Evolutionary conservation across 306 rosid species (phyloP), one percentile per base, ranked within the genome.

Genomic region (Aeschynomene evenia): DNA sequence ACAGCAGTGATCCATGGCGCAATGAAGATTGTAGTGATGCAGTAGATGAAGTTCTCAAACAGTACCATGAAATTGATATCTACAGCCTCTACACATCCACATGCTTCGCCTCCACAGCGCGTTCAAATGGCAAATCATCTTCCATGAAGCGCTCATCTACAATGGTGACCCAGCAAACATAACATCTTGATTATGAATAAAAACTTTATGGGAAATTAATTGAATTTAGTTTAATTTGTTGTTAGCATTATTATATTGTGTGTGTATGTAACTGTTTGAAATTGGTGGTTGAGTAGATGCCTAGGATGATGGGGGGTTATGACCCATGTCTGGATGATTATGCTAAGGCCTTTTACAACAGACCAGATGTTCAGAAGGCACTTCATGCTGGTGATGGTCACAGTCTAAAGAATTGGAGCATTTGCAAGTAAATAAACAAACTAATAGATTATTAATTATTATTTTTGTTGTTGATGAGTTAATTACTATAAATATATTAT

Each of bases 31-130:
- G 98, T 36, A 63, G 40, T 48, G 19, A 79, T 36, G 96, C 84
- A 16, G 92, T 92, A 19, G 88, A 71, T 66, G 98, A 92, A 72
- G 74, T 89, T 18, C 79, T 89, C 14, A 78, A 58, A 58, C 96
- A 92, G 68, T 92, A 92, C 73, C 63, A 74, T 16, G 82, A 89
- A 80, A 92, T 92, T 61, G 96, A 92, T 29, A 92, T 92, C 64
- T 92, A 87, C 60, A 89, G 98, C 82, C 87, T 92, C 61, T 92
- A 92, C 73, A 92, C 98, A 33, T 89, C 98, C 11, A 66, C 82
- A 5, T 92, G 98, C 56, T 78, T 80, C 19, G 87, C 81, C 31
- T 63, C 82, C 54, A 80, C 92, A 4, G 89, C 98, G 1, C 24
- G 73, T 20, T 79, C 90, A n/a, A 29, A 72, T 3, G 74, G 42